These are phyloP conservation scores for Penicillium brasilianum DNA, from an alignment of 2,329 filamentous ascomycete species.

Conservation along the genomic window DNA sequence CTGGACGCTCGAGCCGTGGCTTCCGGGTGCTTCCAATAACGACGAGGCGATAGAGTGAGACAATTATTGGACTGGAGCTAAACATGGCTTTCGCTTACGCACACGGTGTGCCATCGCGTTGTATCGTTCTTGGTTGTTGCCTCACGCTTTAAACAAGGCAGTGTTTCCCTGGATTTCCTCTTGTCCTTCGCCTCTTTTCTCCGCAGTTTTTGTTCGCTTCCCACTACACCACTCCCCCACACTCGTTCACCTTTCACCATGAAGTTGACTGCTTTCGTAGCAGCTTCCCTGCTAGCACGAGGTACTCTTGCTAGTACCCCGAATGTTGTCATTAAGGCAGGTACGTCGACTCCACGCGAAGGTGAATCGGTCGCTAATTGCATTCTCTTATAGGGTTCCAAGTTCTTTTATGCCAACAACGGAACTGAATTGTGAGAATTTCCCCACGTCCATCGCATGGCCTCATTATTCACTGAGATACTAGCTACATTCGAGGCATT, in stretches of 20 bases:
- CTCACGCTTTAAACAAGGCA: background rate
- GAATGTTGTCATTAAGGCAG: slow-evolving; percentile 5
- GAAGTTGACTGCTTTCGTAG: slow-evolving; percentile 6
- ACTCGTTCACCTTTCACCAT: slow-evolving; percentile 1
- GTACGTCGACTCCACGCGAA: background rate
- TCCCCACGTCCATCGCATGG: background rate
- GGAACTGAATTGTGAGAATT: slow-evolving; percentile 65
- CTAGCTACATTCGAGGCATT: slow-evolving; percentile 77
- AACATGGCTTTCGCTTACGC: background rate
- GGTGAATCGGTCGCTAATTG: background rate
- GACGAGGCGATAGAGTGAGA: slow-evolving; percentile 1
- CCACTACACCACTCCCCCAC: background rate
- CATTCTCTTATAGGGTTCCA: slow-evolving; percentile 65
- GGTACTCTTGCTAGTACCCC: background rate
- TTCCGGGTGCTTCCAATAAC: slow-evolving; percentile 7
- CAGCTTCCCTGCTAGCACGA: slow-evolving; percentile 1
- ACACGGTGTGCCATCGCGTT: background rate
- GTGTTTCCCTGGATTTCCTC: background rate
- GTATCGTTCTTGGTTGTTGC: background rate
- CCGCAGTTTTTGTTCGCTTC: slow-evolving; percentile 1
- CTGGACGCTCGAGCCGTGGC: slow-evolving; percentile 10
- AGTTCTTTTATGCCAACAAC: slow-evolving; percentile 88
- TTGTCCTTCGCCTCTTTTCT: background rate
- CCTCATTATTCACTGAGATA: background rate
- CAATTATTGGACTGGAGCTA: slow-evolving; percentile 6